These are phyloP conservation scores for Lumnitzera littorea DNA, from an alignment of 345 rosid species.

Conservation along the genomic window DNA sequence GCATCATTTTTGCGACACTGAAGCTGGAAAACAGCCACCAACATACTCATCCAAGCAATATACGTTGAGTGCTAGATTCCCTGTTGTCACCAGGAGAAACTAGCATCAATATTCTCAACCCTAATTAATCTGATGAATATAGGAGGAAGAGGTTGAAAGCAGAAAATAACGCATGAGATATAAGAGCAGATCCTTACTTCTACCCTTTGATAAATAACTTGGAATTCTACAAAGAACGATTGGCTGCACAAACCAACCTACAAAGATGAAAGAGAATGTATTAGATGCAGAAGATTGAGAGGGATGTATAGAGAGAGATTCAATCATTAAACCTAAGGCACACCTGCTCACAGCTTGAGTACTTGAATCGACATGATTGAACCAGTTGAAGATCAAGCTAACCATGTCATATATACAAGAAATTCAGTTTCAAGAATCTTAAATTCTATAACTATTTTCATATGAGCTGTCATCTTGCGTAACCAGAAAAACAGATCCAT, in stretches of 20 bases:
- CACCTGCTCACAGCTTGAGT: slow-evolving; percentile 7
- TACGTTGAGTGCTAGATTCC: neutral
- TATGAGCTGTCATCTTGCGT: slow-evolving; percentile 1
- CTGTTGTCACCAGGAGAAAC: neutral
- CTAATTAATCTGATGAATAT: too few species aligned
- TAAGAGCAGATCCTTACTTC: neutral
- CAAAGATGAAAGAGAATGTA: neutral
- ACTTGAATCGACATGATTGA: slow-evolving; percentile 3
- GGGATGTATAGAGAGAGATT: neutral
- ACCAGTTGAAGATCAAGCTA: too few species aligned
- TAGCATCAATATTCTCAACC: too few species aligned
- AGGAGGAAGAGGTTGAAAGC: too few species aligned
- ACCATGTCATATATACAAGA: slow-evolving; percentile 1
- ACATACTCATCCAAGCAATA: neutral
- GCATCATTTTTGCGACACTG: neutral
- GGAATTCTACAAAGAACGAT: neutral
- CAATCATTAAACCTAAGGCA: neutral
- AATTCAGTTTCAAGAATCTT: slow-evolving; percentile 15
- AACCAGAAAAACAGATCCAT: slow-evolving; percentile 3
- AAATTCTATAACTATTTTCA: slow-evolving; percentile 12
- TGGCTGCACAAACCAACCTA: slow-evolving; percentile 3
- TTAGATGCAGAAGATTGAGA: neutral
- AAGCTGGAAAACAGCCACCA: neutral
- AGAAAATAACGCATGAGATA: too few species aligned
- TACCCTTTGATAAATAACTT: neutral